phyloP scores from a whole-genome alignment of 2,329 filamentous ascomycete genomes.

The Huntiella abstrusa region DNA sequence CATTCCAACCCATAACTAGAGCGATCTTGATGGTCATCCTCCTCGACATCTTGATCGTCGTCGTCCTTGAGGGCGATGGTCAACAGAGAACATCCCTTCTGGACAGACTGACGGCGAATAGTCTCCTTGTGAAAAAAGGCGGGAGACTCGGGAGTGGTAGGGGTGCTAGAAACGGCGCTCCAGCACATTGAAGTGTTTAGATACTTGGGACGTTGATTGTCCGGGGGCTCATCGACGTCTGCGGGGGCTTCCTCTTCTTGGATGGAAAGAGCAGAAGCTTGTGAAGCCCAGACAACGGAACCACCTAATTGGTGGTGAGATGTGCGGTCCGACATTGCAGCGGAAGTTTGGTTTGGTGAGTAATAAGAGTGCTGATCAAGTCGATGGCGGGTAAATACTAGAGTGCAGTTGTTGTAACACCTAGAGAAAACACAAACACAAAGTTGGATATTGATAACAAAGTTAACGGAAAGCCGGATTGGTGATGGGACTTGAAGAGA shows the following conservation, averaged over 20 bases:
- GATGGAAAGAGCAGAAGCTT: constrained; percentile 7
- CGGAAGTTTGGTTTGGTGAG: no score
- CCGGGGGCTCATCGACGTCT: constrained; percentile 13
- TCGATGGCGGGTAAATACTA: no score
- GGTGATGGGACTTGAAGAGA: not conserved
- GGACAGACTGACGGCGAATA: constrained; percentile 10
- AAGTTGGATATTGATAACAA: no score
- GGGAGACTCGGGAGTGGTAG: not conserved
- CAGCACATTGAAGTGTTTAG: constrained; percentile 1
- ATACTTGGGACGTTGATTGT: constrained; percentile 4
- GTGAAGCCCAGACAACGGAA: constrained; percentile 10
- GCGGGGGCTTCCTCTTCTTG: constrained; percentile 11
- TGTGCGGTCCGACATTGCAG: constrained; percentile 7
- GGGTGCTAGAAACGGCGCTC: not conserved
- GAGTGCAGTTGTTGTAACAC: not conserved
- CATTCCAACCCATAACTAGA: constrained; percentile 22
- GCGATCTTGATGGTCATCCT: constrained; percentile 36
- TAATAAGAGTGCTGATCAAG: no score
- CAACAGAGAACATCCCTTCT: constrained; percentile 43
- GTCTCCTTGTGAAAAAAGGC: constrained; percentile 16
- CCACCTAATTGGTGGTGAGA: constrained; percentile 5
- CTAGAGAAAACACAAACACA: no score
- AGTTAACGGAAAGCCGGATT: not conserved
- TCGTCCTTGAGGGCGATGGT: constrained; percentile 63
- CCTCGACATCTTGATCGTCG: constrained; percentile 36